Conservation (phyloP, 495 filamentous ascomycete species). For the Talaromyces stipitatus region DNA sequence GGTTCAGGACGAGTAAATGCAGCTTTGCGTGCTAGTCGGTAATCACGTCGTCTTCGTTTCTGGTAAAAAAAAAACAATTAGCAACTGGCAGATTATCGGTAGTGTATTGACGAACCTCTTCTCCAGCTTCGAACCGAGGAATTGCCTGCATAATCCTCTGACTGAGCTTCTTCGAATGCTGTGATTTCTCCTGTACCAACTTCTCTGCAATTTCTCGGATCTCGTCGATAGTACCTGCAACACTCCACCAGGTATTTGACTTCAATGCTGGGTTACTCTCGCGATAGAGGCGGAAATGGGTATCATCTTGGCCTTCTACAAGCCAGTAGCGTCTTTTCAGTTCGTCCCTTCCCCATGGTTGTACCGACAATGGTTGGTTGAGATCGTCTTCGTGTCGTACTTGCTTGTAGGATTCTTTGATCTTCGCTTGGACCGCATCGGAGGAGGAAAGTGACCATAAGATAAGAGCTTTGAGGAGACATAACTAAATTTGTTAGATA, state of each 20-base stretch:
- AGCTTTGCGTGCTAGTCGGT: constrained; percentile 76
- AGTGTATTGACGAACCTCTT: constrained; percentile 55
- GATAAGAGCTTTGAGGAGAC: constrained; percentile 71
- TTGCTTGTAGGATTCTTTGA: constrained; percentile 87
- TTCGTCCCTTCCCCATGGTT: constrained; percentile 89
- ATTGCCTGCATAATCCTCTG: constrained; percentile 73
- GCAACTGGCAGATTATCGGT: constrained; percentile 3
- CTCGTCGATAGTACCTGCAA: constrained; percentile 87
- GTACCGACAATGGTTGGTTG: constrained; percentile 87
- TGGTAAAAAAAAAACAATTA: constrained; percentile 35
- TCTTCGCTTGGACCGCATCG: constrained; percentile 68
- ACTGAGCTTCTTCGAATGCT: constrained; percentile 67
- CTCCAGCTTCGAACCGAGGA: constrained; percentile 88
- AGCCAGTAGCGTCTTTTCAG: constrained; percentile 89
- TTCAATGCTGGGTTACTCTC: constrained; percentile 80
- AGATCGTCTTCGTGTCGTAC: constrained; percentile 82
- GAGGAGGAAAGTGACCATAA: constrained; percentile 89
- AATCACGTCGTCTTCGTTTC: constrained; percentile 91
- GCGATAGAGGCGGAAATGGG: constrained; percentile 85
- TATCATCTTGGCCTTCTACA: constrained; percentile 91
- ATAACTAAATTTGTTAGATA: constrained; percentile 51
- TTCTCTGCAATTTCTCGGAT: constrained; percentile 65
- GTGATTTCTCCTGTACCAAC: constrained; percentile 69
- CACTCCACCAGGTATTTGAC: constrained; percentile 80
- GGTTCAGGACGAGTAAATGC: constrained; percentile 82